These are phyloP conservation scores for Fraxinus sp. DNA, from an alignment of 305 asterid species.

Conservation along the genomic window DNA sequence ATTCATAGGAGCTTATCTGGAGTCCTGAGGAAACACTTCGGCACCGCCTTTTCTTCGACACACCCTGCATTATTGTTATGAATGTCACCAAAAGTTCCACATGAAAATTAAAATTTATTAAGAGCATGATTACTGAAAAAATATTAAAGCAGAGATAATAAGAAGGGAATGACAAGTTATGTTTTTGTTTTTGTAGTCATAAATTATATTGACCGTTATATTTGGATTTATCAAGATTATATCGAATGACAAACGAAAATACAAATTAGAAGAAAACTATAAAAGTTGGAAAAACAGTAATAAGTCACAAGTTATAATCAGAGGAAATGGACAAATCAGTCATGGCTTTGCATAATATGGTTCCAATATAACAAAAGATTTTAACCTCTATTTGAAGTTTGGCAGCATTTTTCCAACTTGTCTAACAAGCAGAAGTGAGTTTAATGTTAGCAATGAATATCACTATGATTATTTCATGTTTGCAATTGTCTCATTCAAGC, in stretches of 20 bases:
- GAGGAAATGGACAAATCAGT: not conserved
- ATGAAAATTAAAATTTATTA: not conserved
- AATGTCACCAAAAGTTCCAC: slow-evolving; percentile 5
- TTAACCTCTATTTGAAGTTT: not conserved
- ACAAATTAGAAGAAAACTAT: not conserved
- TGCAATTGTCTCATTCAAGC: not conserved
- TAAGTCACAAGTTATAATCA: not conserved
- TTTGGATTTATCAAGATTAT: not conserved
- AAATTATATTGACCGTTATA: not conserved
- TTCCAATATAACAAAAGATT: not conserved
- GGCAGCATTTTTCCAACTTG: not conserved
- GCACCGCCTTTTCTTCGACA: slow-evolving; percentile 10
- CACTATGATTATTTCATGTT: not conserved
- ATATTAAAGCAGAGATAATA: not conserved
- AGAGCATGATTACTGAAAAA: not conserved
- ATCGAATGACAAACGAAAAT: not conserved
- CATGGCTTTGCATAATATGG: not conserved
- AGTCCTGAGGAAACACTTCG: slow-evolving; percentile 5
- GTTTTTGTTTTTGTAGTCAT: not conserved
- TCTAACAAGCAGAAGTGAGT: not conserved
- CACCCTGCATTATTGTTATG: not conserved
- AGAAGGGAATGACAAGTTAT: not conserved
- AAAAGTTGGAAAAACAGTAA: not conserved
- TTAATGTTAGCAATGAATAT: not conserved
- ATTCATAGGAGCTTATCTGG: slow-evolving; percentile 1